Percentiles rank a stretch among this genome's conserved stretches.
Evolutionary conservation across 2,329 filamentous ascomycete species (phyloP).

Genomic region (Knufia fluminis): DNA sequence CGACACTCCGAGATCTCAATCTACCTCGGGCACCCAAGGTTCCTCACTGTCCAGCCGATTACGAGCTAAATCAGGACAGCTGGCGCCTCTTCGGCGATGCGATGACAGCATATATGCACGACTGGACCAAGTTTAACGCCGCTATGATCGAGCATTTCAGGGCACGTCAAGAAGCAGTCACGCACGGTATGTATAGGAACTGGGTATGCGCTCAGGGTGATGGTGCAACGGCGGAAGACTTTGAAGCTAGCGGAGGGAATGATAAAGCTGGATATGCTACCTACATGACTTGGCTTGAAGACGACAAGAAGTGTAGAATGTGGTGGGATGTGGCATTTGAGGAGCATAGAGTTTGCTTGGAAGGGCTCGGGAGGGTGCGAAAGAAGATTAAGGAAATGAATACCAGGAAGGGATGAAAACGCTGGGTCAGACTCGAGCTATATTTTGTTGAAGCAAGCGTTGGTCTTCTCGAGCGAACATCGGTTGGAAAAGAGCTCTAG

Average conservation of each 20-base stretch:
- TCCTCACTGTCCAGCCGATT: conserved; percentile 32
- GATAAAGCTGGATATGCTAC: conserved; percentile 35
- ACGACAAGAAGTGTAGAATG: conserved; percentile 36
- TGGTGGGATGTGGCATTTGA: conserved; percentile 42
- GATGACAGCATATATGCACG: conserved; percentile 47
- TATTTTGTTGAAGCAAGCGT: no score
- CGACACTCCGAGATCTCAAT: conserved; percentile 27
- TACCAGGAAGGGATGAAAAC: neutral
- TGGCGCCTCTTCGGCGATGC: conserved; percentile 45
- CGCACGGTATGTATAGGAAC: conserved; percentile 35
- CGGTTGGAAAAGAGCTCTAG: neutral
- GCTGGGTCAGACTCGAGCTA: no score
- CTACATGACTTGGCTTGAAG: conserved; percentile 37
- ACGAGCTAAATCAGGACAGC: conserved; percentile 35
- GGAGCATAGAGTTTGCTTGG: conserved; percentile 35
- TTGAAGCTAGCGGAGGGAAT: conserved; percentile 6
- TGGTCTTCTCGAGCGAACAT: neutral
- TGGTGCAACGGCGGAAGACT: conserved; percentile 23
- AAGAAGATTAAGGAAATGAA: conserved; percentile 27
- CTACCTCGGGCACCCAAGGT: conserved; percentile 45
- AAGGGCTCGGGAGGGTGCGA: conserved; percentile 32
- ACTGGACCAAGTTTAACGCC: conserved; percentile 48
- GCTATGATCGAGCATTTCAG: conserved; percentile 49
- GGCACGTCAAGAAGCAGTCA: conserved; percentile 40
- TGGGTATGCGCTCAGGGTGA: conserved; percentile 46